Evolutionary conservation across 1,284 basidiomycete genomes (phyloP), one percentile per base, ranked within the genome.

Genomic region (Tilletiopsis washingtonensis): DNA sequence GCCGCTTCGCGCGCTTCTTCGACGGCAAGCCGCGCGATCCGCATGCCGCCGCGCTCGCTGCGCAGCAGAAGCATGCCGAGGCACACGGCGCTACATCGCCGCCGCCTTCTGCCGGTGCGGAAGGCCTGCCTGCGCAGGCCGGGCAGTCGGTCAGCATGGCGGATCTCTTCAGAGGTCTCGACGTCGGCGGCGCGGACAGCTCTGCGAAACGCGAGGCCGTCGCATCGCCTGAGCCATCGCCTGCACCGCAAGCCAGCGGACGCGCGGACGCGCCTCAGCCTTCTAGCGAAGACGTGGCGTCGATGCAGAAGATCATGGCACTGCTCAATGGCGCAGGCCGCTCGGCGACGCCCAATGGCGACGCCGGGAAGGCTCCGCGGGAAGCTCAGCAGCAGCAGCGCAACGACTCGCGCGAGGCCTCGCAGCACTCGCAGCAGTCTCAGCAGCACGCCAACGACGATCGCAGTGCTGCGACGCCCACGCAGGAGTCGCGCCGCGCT

Each of bases 281-380:
- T 25, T 17, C 27, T 37, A 44, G 32, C 53, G 53, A n/a, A 40
- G 37, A 5, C 9, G n/a, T 21, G 37, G 25, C n/a, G 12, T 48
- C 14, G 41, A 72, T 72, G 70, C 67, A 72, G 45, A 68, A 69
- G 57, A 64, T 72, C 43, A 69, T 72, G 69, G 67, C 70, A 20
- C 60, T 43, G 7, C 48, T 43, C 23, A 20, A 29, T 14, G 48
- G 32, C 12, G 41, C 26, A n/a, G 41, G 27, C 12, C 40, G 41
- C n/a, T n/a, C n/a, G n/a, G n/a, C n/a, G n/a, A n/a, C n/a, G n/a
- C n/a, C n/a, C n/a, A n/a, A n/a, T n/a, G n/a, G n/a, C n/a, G n/a
- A n/a, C n/a, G n/a, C n/a, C n/a, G n/a, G n/a, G n/a, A n/a, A n/a
- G n/a, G n/a, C 20, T 20, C 17, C 21, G 5, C 43, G 43, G 45